These are phyloP conservation scores for Pulveroboletus sp. DNA, from an alignment of 768 basidiomycete species.

Conservation along the genomic window DNA sequence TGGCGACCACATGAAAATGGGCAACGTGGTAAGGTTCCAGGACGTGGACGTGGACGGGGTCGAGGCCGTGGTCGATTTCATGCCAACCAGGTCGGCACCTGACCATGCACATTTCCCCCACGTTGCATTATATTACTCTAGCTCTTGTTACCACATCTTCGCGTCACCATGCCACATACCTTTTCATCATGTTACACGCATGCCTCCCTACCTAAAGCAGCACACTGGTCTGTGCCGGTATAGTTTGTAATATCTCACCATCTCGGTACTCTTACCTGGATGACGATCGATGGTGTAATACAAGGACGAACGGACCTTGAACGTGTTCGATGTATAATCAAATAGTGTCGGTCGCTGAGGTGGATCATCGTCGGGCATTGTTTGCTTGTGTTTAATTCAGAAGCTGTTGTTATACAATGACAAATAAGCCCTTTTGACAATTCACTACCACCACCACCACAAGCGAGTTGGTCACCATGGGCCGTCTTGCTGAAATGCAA, in stretches of 20 bases:
- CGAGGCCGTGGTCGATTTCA: constrained; percentile 25
- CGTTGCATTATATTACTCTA: constrained; percentile 19
- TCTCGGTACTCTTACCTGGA: constrained; percentile 10
- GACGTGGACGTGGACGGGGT: constrained; percentile 39
- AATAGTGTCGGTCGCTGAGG: constrained; percentile 14
- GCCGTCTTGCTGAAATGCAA: constrained; percentile 95
- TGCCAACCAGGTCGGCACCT: constrained; percentile 21
- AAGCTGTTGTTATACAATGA: constrained; percentile 25
- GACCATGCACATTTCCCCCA: constrained; percentile 5
- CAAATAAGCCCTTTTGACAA: constrained; percentile 26
- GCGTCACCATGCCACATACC: constrained; percentile 18
- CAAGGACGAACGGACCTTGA: constrained; percentile 5
- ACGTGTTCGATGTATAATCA: background rate
- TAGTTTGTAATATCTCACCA: constrained; percentile 12
- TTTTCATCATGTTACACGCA: constrained; percentile 19
- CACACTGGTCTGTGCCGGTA: constrained; percentile 12
- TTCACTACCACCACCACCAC: background rate
- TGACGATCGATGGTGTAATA: constrained; percentile 18
- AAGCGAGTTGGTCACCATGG: constrained; percentile 59
- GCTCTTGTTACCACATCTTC: constrained; percentile 20
- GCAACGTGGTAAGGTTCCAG: constrained; percentile 37
- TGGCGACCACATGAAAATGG: constrained; percentile 13
- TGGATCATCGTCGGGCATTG: constrained; percentile 22
- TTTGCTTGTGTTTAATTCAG: constrained; percentile 26
- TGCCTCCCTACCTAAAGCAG: constrained; percentile 21